Evolutionary conservation across 2,329 filamentous ascomycete species (phyloP), one percentile per base, ranked within the genome.

Genomic region (Penicillium brevicompactum): DNA sequence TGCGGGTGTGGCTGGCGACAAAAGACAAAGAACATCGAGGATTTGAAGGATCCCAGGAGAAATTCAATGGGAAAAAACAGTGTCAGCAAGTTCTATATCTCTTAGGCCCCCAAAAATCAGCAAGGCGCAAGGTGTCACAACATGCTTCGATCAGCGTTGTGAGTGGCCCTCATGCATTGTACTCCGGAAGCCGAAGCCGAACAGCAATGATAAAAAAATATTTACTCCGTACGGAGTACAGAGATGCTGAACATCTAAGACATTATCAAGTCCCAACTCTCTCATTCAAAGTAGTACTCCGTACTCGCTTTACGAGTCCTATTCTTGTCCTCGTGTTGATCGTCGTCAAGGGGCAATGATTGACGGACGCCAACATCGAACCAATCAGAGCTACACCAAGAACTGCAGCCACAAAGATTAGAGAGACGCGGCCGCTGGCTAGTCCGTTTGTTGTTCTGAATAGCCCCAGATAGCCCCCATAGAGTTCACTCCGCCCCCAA

Each of bases 61-160:
- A 41, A 21, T 9, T 1, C 9, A 7, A 5, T n/a, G 18, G 5
- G 16, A 18, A 2, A n/a, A 18, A 18, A 7, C 5, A n/a, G 18
- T 34, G 41, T 40, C n/a, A 44, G 38, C 14, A 18, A 32, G 24
- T 14, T 16, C 30, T 37, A 45, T 27, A 27, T 27, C 24, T 27
- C 14, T 40, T 43, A 21, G 31, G 46, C 18, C 51, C 46, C 51
- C 18, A 14, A 37, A 37, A 55, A 51, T 46, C 45, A 55, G 55
- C 44, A 37, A 37, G 34, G 34, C n/a, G 34, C 11, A 11, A 57
- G 46, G 40, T 50, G 42, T 13, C 34, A 37, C 34, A n/a, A n/a
- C 13, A 14, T n/a, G 2, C 34, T n/a, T 13, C 34, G n/a, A 37
- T 37, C 34, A n/a, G 34, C 31, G 24, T 1, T 27, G 5, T 27